phyloP scores from a whole-genome alignment of 2,329 filamentous ascomycete genomes.

The Teratosphaeria epicoccoides region DNA sequence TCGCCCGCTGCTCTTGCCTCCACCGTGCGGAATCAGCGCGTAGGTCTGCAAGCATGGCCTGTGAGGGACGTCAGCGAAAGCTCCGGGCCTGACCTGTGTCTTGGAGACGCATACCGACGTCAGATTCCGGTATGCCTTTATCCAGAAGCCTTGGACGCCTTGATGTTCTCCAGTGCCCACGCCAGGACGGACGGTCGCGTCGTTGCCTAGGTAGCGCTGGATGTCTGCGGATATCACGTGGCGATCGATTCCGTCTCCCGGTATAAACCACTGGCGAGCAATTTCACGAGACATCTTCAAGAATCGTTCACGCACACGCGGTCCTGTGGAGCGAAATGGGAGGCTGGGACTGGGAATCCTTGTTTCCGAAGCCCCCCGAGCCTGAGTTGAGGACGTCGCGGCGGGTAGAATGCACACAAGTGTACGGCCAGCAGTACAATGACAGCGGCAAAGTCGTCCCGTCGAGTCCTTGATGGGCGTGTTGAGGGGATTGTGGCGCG shows the following conservation, averaged over 20 bases:
- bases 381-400: not conserved
- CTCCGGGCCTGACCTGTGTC: not conserved
- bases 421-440: not conserved
- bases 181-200: constrained; percentile 41
- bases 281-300: constrained; percentile 25
- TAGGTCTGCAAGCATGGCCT: constrained; percentile 42
- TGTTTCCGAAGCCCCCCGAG: not conserved
- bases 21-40: constrained; percentile 38
- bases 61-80: constrained; percentile 5
- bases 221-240: constrained; percentile 44
- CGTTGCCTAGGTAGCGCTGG: constrained; percentile 40
- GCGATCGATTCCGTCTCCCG: constrained; percentile 40
- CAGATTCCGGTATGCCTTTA: constrained; percentile 41
- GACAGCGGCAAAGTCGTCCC: not conserved
- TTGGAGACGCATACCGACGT: constrained; percentile 32
- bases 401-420: not conserved
- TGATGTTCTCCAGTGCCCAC: constrained; percentile 35
- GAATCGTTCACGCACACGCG: not conserved
- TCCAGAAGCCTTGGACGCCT: constrained; percentile 41
- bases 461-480: not conserved
- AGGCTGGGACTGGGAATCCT: not conserved
- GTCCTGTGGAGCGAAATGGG: not conserved
- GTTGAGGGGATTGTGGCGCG: not conserved
- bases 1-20: constrained; percentile 28
- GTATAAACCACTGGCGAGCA: constrained; percentile 39